Evolutionary conservation across 768 basidiomycete genomes (phyloP).

Genomic region (Panus rudis): DNA sequence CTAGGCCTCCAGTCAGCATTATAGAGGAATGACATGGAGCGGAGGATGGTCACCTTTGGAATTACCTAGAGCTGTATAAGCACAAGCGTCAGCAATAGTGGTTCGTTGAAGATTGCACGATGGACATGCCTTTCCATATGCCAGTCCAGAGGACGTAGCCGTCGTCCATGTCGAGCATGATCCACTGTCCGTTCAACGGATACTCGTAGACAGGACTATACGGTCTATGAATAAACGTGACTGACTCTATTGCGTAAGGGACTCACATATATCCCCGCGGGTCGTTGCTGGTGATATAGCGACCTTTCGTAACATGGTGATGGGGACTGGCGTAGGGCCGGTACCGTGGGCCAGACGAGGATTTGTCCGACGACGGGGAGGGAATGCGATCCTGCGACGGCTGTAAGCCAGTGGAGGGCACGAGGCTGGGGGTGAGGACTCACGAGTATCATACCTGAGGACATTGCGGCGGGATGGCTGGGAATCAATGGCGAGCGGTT

Average conservation of each 20-base stretch:
- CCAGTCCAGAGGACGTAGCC: slow-evolving; percentile 91
- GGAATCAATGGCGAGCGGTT: slow-evolving; percentile 14
- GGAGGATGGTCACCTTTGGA: slow-evolving; percentile 61
- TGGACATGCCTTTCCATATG: slow-evolving; percentile 78
- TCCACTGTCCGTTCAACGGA: slow-evolving; percentile 84
- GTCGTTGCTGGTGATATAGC: slow-evolving; percentile 88
- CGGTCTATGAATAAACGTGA: slow-evolving; percentile 5
- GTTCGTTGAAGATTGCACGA: too few species aligned
- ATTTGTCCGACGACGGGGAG: slow-evolving; percentile 19
- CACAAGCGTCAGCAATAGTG: slow-evolving; percentile 13
- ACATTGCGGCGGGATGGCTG: slow-evolving; percentile 23
- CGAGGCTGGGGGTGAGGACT: slow-evolving; percentile 7
- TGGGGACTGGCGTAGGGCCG: slow-evolving; percentile 69
- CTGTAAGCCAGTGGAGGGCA: not conserved
- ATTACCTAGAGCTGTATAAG: slow-evolving; percentile 63
- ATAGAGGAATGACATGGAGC: not conserved
- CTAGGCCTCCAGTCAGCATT: slow-evolving; percentile 29
- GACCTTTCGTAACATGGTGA: slow-evolving; percentile 78
- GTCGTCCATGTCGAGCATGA: slow-evolving; percentile 94
- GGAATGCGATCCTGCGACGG: slow-evolving; percentile 26
- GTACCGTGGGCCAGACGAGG: slow-evolving; percentile 31
- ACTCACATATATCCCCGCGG: slow-evolving; percentile 82
- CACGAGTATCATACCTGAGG: slow-evolving; percentile 25
- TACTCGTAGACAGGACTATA: slow-evolving; percentile 81
- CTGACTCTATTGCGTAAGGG: not conserved